Evolutionary conservation across 1,284 basidiomycete species (phyloP).

Genomic region (Puccinia horiana): DNA sequence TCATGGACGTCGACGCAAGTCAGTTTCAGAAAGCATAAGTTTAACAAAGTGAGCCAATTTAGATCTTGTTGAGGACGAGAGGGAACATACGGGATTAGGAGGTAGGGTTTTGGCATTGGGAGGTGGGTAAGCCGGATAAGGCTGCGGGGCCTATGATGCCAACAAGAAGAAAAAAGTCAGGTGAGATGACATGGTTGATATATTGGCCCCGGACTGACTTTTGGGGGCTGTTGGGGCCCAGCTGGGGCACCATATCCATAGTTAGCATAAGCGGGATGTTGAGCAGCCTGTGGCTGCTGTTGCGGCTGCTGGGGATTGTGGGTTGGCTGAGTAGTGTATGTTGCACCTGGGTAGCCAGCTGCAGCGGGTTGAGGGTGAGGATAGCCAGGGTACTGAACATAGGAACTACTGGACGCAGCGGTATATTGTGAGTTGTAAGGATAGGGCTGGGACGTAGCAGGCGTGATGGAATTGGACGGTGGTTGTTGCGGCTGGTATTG

Average conservation of each 20-base stretch:
- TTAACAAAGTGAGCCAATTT: no score
- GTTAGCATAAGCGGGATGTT: slow-evolving; percentile 47
- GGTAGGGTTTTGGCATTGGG: slow-evolving; percentile 16
- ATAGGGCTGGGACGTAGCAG: slow-evolving; percentile 30
- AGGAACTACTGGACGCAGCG: slow-evolving; percentile 20
- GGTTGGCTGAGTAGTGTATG: slow-evolving; percentile 1
- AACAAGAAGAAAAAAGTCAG: neutral
- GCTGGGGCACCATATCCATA: slow-evolving; percentile 43
- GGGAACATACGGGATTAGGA: slow-evolving; percentile 12
- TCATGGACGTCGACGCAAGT: neutral
- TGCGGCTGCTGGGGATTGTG: slow-evolving; percentile 23
- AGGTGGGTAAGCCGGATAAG: slow-evolving; percentile 36
- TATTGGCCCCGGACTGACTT: slow-evolving; percentile 9
- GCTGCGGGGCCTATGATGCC: neutral
- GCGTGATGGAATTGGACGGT: neutral
- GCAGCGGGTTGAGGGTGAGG: slow-evolving; percentile 2
- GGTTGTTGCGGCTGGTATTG: slow-evolving; percentile 39
- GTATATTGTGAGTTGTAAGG: slow-evolving; percentile 11
- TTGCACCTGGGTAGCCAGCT: neutral
- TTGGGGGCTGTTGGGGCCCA: slow-evolving; percentile 39
- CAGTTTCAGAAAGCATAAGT: neutral
- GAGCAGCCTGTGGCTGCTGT: neutral
- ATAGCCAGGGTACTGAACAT: slow-evolving; percentile 25
- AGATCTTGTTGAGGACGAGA: neutral
- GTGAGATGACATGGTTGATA: neutral